Conservation (phyloP, 2,329 filamentous ascomycete genomes). For the Ophiostoma sp. region DNA sequence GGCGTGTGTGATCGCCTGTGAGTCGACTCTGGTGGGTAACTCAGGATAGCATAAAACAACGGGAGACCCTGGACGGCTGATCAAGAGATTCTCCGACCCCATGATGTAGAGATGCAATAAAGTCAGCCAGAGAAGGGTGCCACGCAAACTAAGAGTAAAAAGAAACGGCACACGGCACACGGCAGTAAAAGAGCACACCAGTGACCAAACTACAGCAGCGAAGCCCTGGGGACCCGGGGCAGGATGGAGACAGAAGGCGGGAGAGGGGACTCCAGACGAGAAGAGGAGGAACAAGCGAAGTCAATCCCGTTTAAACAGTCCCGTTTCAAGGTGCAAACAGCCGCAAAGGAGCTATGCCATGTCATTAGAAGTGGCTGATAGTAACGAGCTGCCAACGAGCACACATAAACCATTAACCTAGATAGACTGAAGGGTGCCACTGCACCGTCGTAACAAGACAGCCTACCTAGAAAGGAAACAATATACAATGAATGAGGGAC, state of each 20-base stretch:
- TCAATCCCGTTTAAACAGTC: not conserved
- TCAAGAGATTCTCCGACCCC: not conserved
- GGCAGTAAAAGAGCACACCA: not conserved
- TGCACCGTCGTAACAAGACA: not conserved
- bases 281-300: slow-evolving; percentile 12
- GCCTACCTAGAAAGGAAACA: not conserved
- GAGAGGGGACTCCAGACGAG: not conserved
- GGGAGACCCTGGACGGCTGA: not conserved
- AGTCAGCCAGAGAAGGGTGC: not conserved
- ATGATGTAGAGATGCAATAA: not conserved
- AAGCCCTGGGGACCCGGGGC: not conserved
- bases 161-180: not conserved
- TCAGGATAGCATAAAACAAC: no score
- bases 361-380: not conserved
- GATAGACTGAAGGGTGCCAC: not conserved
- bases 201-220: not conserved
- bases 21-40: not conserved
- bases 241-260: not conserved
- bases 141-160: not conserved
- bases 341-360: not conserved
- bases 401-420: not conserved
- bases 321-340: not conserved
- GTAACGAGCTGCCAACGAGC: not conserved
- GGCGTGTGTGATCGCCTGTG: not conserved
- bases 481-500: not conserved